A percentile compares a stretch with the other conserved stretches of the same genome.
phyloP scores from a whole-genome alignment of 1,139 yeast species.

The Debaryomyces singareniensis region DNA sequence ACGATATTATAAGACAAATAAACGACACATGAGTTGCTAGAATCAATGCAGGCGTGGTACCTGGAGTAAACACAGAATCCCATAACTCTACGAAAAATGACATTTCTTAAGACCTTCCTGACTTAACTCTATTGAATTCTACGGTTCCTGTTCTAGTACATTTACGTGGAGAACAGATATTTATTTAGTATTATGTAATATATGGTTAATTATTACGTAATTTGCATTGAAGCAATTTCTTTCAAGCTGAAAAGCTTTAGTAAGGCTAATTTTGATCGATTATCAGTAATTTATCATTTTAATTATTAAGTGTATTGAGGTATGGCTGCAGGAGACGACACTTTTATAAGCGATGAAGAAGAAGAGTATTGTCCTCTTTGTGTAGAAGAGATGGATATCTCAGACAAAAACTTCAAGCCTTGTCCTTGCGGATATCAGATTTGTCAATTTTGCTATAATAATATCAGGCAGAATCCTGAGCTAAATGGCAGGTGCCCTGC shows the following conservation, averaged over 20 bases:
- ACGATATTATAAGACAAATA: conserved; percentile 32
- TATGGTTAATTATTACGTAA: no score
- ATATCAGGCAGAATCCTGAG: conserved; percentile 91
- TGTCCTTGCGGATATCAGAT: conserved; percentile 99
- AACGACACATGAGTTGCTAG: conserved; percentile 48
- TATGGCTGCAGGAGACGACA: conserved; percentile 31
- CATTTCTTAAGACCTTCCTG: no score
- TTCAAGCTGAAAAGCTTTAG: no score
- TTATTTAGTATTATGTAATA: no score
- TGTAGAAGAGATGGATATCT: conserved; percentile 94
- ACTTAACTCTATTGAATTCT: no score
- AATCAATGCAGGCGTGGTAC: conserved; percentile 81
- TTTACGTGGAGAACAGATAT: no score
- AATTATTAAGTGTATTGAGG: no score
- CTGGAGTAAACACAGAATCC: conserved; percentile 93
- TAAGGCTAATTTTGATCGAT: no score
- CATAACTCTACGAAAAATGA: conserved; percentile 65
- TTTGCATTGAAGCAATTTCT: no score
- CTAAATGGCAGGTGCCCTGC: conserved; percentile 97
- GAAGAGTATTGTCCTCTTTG: conserved; percentile 87
- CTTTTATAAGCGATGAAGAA: conserved; percentile 71
- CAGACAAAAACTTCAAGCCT: conserved; percentile 94
- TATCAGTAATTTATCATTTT: no score
- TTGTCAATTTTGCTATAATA: conserved; percentile 97
- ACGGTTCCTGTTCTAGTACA: no score